Evolutionary conservation across 225 moss, liverwort and hornwort species (phyloP).

Genomic region (Climacium dendroides): DNA sequence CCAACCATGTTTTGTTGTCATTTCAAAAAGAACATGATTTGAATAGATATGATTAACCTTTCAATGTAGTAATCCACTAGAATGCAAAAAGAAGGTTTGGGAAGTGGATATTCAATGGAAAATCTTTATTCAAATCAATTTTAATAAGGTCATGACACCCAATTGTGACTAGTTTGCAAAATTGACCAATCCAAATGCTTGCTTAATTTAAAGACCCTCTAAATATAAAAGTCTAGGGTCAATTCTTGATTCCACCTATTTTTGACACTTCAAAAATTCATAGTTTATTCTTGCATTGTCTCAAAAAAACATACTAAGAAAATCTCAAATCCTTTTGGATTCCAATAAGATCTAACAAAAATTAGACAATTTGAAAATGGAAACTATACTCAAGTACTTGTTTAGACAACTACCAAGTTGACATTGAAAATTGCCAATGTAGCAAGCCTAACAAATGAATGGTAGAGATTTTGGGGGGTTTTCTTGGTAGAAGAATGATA

Average conservation of each 20-base stretch:
- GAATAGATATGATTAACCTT: neutral
- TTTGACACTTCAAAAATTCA: neutral
- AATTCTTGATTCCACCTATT: neutral
- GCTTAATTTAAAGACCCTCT: neutral
- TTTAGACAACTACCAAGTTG: neutral
- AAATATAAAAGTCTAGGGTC: too few species aligned
- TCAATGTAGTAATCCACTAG: neutral
- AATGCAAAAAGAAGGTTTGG: neutral
- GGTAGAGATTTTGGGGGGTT: neutral
- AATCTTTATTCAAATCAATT: neutral
- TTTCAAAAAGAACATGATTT: neutral
- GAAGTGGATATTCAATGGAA: neutral
- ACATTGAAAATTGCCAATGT: neutral
- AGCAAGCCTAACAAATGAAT: neutral
- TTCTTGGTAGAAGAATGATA: neutral
- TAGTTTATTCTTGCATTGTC: too few species aligned
- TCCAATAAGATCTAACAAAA: neutral
- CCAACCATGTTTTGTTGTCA: too few species aligned
- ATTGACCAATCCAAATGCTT: fast-evolving
- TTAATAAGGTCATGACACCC: neutral
- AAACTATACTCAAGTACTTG: neutral
- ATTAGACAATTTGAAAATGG: neutral
- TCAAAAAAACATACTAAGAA: fast-evolving
- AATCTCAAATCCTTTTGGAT: neutral
- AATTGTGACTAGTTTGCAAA: too few species aligned